Conservation (phyloP, 179 eudicot genomes). For the Corrigiola litoralis region DNA sequence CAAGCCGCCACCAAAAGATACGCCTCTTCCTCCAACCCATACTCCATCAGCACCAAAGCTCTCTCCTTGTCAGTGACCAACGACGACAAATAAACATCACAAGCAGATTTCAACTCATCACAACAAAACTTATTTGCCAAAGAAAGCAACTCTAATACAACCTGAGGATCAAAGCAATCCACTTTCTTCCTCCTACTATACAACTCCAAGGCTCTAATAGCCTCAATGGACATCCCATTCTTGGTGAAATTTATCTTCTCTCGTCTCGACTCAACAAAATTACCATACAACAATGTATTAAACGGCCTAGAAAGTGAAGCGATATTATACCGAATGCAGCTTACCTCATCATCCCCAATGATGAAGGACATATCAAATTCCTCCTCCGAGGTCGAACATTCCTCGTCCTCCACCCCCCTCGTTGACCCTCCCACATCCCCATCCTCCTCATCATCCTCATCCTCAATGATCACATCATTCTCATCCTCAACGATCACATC, state of each 20-base stretch:
- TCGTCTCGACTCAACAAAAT: slow-evolving; percentile 55
- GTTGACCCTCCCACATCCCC: slow-evolving; percentile 32
- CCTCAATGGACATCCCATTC: slow-evolving; percentile 55
- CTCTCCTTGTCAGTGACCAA: slow-evolving; percentile 49
- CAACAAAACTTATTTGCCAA: slow-evolving; percentile 72
- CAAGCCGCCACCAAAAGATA: slow-evolving; percentile 73
- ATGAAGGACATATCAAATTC: slow-evolving; percentile 51
- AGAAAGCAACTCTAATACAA: slow-evolving; percentile 65
- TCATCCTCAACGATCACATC: slow-evolving; percentile 6
- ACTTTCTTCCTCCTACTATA: slow-evolving; percentile 60
- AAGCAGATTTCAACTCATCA: slow-evolving; percentile 68
- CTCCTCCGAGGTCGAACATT: slow-evolving; percentile 51
- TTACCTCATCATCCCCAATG: slow-evolving; percentile 59
- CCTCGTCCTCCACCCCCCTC: slow-evolving; percentile 29
- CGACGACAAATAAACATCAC: slow-evolving; percentile 66
- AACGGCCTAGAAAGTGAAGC: slow-evolving; percentile 67
- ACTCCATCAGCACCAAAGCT: slow-evolving; percentile 62
- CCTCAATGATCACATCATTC: slow-evolving; percentile 8
- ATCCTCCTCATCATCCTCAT: slow-evolving; percentile 13
- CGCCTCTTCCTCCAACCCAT: slow-evolving; percentile 72
- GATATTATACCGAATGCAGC: slow-evolving; percentile 49
- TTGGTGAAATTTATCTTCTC: slow-evolving; percentile 59
- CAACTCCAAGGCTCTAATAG: slow-evolving; percentile 62
- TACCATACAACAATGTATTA: slow-evolving; percentile 58
- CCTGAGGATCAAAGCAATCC: slow-evolving; percentile 42